phyloP scores from a whole-genome alignment of 1,284 basidiomycete genomes.

The Ceratobasidium sp. region DNA sequence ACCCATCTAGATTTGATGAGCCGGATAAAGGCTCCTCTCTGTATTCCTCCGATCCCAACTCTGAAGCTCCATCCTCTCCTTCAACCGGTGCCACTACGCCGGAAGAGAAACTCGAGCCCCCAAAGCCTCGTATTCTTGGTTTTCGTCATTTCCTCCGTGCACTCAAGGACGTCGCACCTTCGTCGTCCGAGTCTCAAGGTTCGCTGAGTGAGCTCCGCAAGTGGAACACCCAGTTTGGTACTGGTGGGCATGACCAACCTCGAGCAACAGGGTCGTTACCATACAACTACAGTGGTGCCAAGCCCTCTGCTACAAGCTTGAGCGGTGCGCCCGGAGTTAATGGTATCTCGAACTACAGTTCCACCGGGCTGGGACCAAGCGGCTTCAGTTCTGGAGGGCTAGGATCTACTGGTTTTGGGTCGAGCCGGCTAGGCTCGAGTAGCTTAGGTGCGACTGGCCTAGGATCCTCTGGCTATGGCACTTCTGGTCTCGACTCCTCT shows the following conservation, averaged over 20 bases:
- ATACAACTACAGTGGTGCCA: background rate
- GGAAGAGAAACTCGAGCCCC: constrained; percentile 37
- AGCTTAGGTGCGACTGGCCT: background rate
- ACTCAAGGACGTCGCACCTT: constrained; percentile 85
- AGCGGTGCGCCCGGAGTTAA: background rate
- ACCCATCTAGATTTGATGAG: background rate
- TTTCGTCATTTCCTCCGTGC: constrained; percentile 81
- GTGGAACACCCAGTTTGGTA: constrained; percentile 94
- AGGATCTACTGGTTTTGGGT: background rate
- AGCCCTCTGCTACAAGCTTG: background rate
- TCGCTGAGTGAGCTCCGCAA: constrained; percentile 82
- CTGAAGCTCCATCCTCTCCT: background rate
- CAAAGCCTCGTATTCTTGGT: constrained; percentile 59
- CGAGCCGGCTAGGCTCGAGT: background rate
- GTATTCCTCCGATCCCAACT: background rate
- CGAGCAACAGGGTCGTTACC: background rate
- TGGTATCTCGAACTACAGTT: background rate
- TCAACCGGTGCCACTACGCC: constrained; percentile 41
- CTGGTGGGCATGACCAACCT: constrained; percentile 51
- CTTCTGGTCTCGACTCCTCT: no score
- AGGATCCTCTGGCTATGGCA: no score
- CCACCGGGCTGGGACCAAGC: background rate
- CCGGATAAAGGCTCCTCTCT: background rate
- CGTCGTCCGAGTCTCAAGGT: constrained; percentile 81
- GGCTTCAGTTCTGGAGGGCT: no score